Conservation (phyloP, 2,329 filamentous ascomycete species). For the Fusarium floridanum region DNA sequence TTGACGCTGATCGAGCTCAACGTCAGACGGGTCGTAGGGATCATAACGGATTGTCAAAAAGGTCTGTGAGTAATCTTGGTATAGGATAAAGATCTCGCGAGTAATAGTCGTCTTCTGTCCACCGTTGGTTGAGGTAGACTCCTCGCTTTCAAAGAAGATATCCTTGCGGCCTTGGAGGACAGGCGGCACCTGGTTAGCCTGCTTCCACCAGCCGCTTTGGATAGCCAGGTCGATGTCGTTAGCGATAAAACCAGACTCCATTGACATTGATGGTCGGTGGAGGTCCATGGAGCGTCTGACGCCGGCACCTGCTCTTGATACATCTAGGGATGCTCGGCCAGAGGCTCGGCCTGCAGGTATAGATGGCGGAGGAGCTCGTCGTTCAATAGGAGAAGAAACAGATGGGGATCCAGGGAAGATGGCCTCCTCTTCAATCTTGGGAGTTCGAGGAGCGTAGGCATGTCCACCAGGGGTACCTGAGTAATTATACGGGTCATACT, state of each 20-base stretch:
- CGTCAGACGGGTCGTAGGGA: conserved; percentile 77
- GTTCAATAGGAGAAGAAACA: conserved; percentile 59
- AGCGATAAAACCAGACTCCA: conserved; percentile 87
- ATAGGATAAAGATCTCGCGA: conserved; percentile 88
- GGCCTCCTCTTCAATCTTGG: conserved; percentile 60
- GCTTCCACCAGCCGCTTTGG: conserved; percentile 87
- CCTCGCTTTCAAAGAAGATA: conserved; percentile 84
- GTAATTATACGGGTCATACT: conserved; percentile 78
- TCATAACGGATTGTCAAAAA: conserved; percentile 86
- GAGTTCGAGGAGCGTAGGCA: conserved; percentile 52
- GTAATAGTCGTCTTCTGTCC: conserved; percentile 79
- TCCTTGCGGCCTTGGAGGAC: conserved; percentile 86
- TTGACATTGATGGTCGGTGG: conserved; percentile 77
- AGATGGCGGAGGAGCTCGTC: conserved; percentile 59
- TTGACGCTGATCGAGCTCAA: conserved; percentile 85
- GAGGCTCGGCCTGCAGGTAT: conserved; percentile 40
- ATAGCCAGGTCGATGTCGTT: conserved; percentile 85
- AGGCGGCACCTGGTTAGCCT: conserved; percentile 83
- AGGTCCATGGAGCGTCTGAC: conserved; percentile 78
- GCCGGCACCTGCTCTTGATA: conserved; percentile 55
- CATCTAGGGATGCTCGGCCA: conserved; percentile 52
- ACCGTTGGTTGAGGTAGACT: conserved; percentile 76
- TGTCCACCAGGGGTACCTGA: conserved; percentile 50
- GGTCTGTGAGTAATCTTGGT: conserved; percentile 96
- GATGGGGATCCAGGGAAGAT: conserved; percentile 64